phyloP scores from a whole-genome alignment of 345 rosid genomes.

The Acer saccharum region DNA sequence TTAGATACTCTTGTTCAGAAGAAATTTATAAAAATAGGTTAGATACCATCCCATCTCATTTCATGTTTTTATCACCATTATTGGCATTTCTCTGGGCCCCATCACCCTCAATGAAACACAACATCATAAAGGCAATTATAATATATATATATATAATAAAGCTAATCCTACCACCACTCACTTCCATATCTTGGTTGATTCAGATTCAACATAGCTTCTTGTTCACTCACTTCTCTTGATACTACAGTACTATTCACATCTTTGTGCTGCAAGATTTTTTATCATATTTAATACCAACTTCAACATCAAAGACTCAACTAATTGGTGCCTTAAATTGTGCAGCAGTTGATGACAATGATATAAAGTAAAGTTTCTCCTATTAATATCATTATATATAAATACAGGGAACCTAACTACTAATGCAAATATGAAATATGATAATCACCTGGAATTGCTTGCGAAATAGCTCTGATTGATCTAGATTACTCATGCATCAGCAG shows the following conservation, averaged over 20 bases:
- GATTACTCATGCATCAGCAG: background rate
- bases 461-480: background rate
- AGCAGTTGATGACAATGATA: background rate
- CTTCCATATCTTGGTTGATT: conserved; percentile 25
- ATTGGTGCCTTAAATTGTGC: background rate
- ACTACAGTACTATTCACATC: conserved; percentile 4
- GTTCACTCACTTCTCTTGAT: conserved; percentile 27
- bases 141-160: background rate
- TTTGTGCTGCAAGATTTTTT: conserved; percentile 12
- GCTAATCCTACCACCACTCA: conserved; percentile 44
- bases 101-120: conserved; percentile 21
- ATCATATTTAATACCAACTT: conserved; percentile 20
- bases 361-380: background rate
- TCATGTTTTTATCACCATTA: conserved; percentile 42
- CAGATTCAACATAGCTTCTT: conserved; percentile 36
- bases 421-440: too few relatives aligned
- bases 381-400: background rate
- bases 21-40: conserved; percentile 27
- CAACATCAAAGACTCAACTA: conserved; percentile 25
- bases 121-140: conserved; percentile 29
- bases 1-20: conserved; percentile 38
- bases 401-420: background rate
- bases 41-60: conserved; percentile 37
- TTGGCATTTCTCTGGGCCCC: conserved; percentile 42
- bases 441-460: background rate